Evolutionary conservation across 2,329 filamentous ascomycete species (phyloP).

Genomic region (Karstenula rhodostoma): DNA sequence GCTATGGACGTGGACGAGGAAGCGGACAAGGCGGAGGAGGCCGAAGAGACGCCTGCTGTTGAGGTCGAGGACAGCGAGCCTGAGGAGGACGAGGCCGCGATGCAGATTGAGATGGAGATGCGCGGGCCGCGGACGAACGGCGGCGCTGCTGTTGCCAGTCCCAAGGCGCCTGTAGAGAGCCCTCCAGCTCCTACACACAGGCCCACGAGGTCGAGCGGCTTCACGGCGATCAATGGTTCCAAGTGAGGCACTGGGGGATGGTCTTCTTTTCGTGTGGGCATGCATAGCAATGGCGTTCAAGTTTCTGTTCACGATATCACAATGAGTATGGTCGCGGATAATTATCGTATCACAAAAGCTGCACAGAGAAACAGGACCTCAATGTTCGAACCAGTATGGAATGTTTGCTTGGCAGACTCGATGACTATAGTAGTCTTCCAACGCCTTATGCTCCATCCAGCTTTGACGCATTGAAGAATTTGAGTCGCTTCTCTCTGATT

Average conservation of each 20-base stretch:
- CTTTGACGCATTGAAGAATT: background rate
- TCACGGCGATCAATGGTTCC: slow-evolving; percentile 44
- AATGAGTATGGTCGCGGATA: background rate
- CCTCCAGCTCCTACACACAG: slow-evolving; percentile 11
- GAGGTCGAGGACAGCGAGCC: slow-evolving; percentile 32
- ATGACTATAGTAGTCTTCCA: too few relatives aligned
- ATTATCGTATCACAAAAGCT: background rate
- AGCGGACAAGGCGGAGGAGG: slow-evolving; percentile 5
- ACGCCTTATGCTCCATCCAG: too few relatives aligned
- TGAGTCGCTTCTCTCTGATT: too few relatives aligned
- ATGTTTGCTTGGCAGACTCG: background rate
- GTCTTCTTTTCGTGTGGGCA: slow-evolving; percentile 2
- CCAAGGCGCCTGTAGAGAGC: background rate
- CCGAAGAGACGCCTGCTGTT: slow-evolving; percentile 6
- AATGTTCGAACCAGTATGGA: background rate
- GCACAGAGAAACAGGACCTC: background rate
- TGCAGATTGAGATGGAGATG: slow-evolving; percentile 53
- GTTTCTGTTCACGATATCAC: background rate
- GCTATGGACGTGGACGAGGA: slow-evolving; percentile 29
- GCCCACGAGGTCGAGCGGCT: slow-evolving; percentile 32
- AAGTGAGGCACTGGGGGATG: background rate
- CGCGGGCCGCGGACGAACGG: slow-evolving; percentile 34
- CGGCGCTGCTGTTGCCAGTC: slow-evolving; percentile 18
- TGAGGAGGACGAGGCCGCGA: slow-evolving; percentile 43
- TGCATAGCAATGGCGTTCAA: slow-evolving; percentile 28